Evolutionary conservation across 2,329 filamentous ascomycete genomes (phyloP).

Genomic region (Aciculosporium take): DNA sequence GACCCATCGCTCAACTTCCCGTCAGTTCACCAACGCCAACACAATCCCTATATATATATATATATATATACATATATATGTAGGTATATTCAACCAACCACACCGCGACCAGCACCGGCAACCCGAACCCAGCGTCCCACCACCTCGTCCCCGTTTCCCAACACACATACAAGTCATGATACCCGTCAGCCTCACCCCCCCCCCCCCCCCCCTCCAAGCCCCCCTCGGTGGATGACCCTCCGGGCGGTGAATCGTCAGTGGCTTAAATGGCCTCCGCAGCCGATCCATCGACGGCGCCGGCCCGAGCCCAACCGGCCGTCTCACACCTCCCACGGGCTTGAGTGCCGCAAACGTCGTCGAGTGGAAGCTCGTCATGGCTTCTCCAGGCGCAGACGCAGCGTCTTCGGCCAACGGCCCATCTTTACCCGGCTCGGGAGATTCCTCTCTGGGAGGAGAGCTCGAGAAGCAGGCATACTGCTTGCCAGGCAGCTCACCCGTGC

Average conservation of each 20-base stretch:
- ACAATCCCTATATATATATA: too few species aligned
- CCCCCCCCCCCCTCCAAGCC: too few species aligned
- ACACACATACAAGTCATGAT: too few species aligned
- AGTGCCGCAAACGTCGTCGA: conserved; percentile 33
- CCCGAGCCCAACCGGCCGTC: conserved; percentile 30
- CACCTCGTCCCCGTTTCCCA: too few species aligned
- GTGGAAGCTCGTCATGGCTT: conserved; percentile 32
- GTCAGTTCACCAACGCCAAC: too few species aligned
- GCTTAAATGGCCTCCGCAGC: conserved; percentile 42
- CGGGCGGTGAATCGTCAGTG: conserved; percentile 36
- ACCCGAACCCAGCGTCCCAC: too few species aligned
- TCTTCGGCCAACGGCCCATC: conserved; percentile 13
- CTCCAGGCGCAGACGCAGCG: conserved; percentile 16
- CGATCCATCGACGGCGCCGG: conserved; percentile 35
- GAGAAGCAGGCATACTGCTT: conserved; percentile 44
- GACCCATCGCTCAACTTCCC: too few species aligned
- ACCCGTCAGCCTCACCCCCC: too few species aligned
- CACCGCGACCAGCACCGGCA: too few species aligned
- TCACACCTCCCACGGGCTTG: conserved; percentile 23
- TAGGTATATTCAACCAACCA: too few species aligned
- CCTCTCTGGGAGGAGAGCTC: conserved; percentile 35
- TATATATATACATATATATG: too few species aligned
- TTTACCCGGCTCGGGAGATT: conserved; percentile 10
- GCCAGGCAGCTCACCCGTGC: conserved; percentile 15
- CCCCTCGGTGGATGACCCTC: conserved; percentile 13